Conservation (phyloP, 2,329 filamentous ascomycete genomes). For the Taxawa tesnikishii region DNA sequence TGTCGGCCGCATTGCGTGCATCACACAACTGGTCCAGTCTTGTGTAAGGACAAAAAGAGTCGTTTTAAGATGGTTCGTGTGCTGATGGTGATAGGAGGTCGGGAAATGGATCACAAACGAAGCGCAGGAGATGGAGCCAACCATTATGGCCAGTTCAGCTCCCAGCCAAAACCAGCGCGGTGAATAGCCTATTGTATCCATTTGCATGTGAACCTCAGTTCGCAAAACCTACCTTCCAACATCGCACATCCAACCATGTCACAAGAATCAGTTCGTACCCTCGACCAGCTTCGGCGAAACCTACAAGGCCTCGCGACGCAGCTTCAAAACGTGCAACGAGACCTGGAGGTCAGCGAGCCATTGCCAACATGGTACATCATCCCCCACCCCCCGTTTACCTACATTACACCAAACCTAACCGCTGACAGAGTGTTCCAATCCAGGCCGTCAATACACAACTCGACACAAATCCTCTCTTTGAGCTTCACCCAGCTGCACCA, state of each 20-base stretch:
- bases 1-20: too few relatives aligned
- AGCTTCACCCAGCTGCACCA: conserved; percentile 57
- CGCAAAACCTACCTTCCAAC: background rate
- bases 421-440: conserved; percentile 1
- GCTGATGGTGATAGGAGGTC: background rate
- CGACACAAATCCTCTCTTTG: conserved; percentile 23
- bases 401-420: conserved; percentile 3
- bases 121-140: background rate
- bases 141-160: background rate
- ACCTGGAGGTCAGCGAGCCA: conserved; percentile 17
- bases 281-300: conserved; percentile 20
- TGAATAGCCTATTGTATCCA: background rate
- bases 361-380: conserved; percentile 20
- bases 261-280: conserved; percentile 15
- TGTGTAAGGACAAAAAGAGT: too few relatives aligned
- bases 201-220: background rate
- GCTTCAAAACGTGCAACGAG: conserved; percentile 12
- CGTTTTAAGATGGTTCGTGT: too few relatives aligned
- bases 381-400: conserved; percentile 2
- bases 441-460: conserved; percentile 18
- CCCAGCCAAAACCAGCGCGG: too few relatives aligned
- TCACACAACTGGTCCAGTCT: too few relatives aligned
- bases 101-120: background rate
- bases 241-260: background rate
- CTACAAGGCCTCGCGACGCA: conserved; percentile 16